These are phyloP conservation scores for Chlamydomonas sphaeroides DNA, from an alignment of 139 green algal genomes.

Conservation along the genomic window DNA sequence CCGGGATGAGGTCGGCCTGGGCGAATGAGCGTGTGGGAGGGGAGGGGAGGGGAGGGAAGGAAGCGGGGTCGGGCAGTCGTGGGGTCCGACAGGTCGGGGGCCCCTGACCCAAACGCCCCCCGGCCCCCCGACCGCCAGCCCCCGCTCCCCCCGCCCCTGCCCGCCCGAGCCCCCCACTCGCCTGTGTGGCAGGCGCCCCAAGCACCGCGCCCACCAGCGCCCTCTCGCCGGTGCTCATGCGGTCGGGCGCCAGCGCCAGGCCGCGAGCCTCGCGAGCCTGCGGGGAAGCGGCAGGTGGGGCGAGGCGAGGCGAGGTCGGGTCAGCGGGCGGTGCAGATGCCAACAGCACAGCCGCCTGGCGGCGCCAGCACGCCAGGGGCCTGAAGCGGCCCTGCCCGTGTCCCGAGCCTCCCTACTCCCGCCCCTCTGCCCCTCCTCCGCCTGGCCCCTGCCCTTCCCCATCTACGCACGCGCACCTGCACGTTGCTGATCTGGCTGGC, in stretches of 20 bases:
- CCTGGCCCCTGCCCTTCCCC: background rate
- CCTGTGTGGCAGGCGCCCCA: slow-evolving; percentile 52
- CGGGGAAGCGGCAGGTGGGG: background rate
- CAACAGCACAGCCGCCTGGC: no score
- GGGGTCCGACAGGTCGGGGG: no score
- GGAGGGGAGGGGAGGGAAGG: background rate
- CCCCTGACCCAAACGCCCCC: no score
- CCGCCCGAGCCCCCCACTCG: background rate
- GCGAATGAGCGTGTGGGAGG: no score
- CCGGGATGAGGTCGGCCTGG: slow-evolving; percentile 67
- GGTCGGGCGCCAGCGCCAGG: slow-evolving; percentile 35
- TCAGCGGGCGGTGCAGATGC: no score
- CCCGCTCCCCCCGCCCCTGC: background rate
- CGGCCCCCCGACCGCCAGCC: no score
- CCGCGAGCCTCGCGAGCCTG: slow-evolving; percentile 24
- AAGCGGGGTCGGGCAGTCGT: background rate
- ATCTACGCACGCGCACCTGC: background rate
- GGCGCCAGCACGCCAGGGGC: no score
- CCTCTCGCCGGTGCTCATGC: slow-evolving; percentile 60
- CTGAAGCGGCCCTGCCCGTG: background rate
- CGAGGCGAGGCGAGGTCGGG: background rate
- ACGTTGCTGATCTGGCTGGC: slow-evolving; percentile 52
- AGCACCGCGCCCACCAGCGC: slow-evolving; percentile 79
- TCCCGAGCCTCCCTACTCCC: background rate
- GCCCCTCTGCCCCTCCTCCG: background rate